These are phyloP conservation scores for Dorcoceras hygrometricum DNA, from an alignment of 257 asterid genomes.

Conservation along the genomic window DNA sequence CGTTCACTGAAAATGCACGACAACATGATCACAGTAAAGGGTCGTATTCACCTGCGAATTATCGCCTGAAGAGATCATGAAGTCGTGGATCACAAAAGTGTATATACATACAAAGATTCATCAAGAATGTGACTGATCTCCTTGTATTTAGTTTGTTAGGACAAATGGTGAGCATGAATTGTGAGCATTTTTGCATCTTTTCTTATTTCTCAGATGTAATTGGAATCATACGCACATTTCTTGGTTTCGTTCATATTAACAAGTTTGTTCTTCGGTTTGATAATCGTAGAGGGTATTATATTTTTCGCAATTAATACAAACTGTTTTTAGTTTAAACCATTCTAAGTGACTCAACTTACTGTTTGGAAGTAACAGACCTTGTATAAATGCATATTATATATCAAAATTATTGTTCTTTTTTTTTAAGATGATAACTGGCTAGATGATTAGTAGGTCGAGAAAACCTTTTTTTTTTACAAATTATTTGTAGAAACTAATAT, in stretches of 20 bases:
- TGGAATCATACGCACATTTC: neutral
- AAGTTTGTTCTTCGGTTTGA: neutral
- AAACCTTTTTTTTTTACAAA: neutral
- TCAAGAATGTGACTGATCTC: neutral
- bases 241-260: neutral
- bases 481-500: no score
- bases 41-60: constrained; percentile 36
- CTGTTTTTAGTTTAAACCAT: neutral
- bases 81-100: constrained; percentile 12
- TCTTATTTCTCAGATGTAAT: constrained; percentile 23
- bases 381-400: neutral
- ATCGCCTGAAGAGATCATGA: constrained; percentile 31
- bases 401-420: no score
- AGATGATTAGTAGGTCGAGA: constrained; percentile 3
- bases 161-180: constrained; percentile 12
- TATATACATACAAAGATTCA: constrained; percentile 24
- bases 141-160: constrained; percentile 3
- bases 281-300: no score
- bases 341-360: no score
- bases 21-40: constrained; percentile 24
- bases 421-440: neutral
- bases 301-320: neutral
- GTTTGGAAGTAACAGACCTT: neutral
- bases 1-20: constrained; percentile 37
- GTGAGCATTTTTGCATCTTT: neutral